Conservation (phyloP, 768 basidiomycete genomes). For the Boletus rufocinnamomeus region DNA sequence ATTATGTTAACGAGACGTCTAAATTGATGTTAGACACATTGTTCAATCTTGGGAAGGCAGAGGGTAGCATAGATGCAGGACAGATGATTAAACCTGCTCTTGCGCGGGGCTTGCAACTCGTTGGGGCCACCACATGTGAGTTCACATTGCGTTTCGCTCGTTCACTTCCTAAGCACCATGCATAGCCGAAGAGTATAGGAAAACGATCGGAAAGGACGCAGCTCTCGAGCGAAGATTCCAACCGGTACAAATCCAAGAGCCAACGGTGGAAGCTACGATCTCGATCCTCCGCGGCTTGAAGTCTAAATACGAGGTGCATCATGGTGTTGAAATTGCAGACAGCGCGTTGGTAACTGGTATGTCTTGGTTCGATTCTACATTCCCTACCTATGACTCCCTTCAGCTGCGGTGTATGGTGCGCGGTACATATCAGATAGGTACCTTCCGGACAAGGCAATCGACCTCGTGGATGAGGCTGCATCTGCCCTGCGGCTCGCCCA, state of each 20-base stretch:
- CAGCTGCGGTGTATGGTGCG: conserved; percentile 81
- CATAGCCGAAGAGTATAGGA: conserved; percentile 79
- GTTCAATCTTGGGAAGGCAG: conserved; percentile 88
- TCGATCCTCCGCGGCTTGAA: conserved; percentile 88
- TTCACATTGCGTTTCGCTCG: conserved; percentile 6
- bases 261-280: conserved; percentile 80
- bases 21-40: conserved; percentile 53
- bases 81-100: conserved; percentile 94
- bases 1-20: not conserved
- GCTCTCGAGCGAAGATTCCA: conserved; percentile 92
- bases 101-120: conserved; percentile 82
- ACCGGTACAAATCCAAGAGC: conserved; percentile 86
- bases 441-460: conserved; percentile 90
- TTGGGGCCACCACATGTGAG: conserved; percentile 88
- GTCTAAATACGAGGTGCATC: conserved; percentile 85
- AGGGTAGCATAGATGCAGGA: conserved; percentile 90
- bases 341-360: conserved; percentile 81
- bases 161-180: not conserved
- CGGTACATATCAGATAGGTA: conserved; percentile 87
- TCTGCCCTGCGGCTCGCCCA: conserved; percentile 85
- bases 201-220: conserved; percentile 90
- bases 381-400: not conserved
- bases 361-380: conserved; percentile 13
- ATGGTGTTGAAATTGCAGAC: conserved; percentile 91
- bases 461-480: conserved; percentile 92